Evolutionary conservation across 306 rosid genomes (phyloP).

Genomic region (Datisca glomerata): DNA sequence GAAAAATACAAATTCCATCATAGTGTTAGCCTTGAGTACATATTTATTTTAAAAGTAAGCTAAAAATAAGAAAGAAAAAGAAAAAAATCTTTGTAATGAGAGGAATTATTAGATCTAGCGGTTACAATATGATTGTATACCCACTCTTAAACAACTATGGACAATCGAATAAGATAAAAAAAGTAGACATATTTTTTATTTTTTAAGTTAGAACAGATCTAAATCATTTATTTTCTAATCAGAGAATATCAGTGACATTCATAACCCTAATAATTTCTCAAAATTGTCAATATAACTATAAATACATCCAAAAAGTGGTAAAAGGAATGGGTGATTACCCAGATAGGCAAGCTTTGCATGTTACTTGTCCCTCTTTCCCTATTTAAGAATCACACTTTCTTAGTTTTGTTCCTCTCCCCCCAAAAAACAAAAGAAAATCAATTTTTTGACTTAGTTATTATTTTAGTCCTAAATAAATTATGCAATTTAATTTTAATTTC

Average conservation of each 20-base stretch:
- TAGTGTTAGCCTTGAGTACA: conserved; percentile 14
- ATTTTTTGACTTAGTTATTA: background rate
- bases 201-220: too few relatives aligned
- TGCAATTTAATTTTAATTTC: conserved; percentile 1
- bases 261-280: too few relatives aligned
- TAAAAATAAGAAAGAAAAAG: background rate
- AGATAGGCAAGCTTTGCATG: conserved; percentile 57
- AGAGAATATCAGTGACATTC: too few relatives aligned
- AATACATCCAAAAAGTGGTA: conserved; percentile 14
- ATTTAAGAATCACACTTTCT: conserved; percentile 35
- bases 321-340: conserved; percentile 15
- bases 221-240: too few relatives aligned
- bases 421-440: background rate
- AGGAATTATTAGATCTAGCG: too few relatives aligned
- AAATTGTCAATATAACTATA: background rate
- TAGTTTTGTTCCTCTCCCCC: conserved; percentile 15
- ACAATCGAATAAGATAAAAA: too few relatives aligned
- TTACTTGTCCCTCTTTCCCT: conserved; percentile 46
- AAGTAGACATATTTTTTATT: too few relatives aligned
- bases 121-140: too few relatives aligned
- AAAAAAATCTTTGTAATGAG: too few relatives aligned
- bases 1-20: conserved; percentile 9
- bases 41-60: background rate
- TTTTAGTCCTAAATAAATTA: conserved; percentile 5
- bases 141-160: too few relatives aligned